phyloP scores from a whole-genome alignment of 805 yeast genomes.

The Nakazawaea siamensis region DNA sequence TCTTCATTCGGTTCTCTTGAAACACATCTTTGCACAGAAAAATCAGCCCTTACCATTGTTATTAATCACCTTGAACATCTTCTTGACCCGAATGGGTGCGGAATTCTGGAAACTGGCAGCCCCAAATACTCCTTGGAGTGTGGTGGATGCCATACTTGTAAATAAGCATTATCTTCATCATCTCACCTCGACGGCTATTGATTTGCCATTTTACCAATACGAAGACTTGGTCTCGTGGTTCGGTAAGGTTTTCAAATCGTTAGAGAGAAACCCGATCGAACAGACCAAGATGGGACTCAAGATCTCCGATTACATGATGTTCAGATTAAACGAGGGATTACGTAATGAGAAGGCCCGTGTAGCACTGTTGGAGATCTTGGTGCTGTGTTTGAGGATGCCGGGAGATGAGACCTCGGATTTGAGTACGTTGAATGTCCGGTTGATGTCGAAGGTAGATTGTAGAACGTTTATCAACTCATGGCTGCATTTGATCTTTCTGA shows the following conservation, averaged over 20 bases:
- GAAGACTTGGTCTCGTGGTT: constrained; percentile 42
- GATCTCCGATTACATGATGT: constrained; percentile 39
- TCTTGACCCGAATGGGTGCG: constrained; percentile 32
- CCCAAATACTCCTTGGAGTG: constrained; percentile 46
- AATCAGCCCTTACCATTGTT: constrained; percentile 44
- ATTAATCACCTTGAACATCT: constrained; percentile 39
- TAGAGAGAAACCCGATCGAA: constrained; percentile 37
- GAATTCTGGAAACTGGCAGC: constrained; percentile 48
- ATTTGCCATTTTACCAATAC: too few relatives aligned
- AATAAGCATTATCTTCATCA: constrained; percentile 38
- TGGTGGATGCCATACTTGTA: constrained; percentile 52
- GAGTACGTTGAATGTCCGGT: constrained; percentile 23
- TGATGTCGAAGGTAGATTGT: constrained; percentile 36
- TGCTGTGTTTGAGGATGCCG: constrained; percentile 6
- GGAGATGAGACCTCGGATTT: constrained; percentile 14
- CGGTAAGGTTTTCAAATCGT: constrained; percentile 6
- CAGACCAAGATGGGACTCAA: constrained; percentile 44
- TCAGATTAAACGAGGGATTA: constrained; percentile 15
- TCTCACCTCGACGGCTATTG: constrained; percentile 21
- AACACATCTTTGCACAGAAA: constrained; percentile 44
- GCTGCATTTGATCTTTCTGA: background rate
- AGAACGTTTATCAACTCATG: constrained; percentile 34
- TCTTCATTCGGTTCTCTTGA: constrained; percentile 32
- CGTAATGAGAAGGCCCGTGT: constrained; percentile 18
- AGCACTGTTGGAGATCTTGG: constrained; percentile 15